Conservation (phyloP, 1,139 yeast genomes). For the Nakaseomyces delphensis region DNA sequence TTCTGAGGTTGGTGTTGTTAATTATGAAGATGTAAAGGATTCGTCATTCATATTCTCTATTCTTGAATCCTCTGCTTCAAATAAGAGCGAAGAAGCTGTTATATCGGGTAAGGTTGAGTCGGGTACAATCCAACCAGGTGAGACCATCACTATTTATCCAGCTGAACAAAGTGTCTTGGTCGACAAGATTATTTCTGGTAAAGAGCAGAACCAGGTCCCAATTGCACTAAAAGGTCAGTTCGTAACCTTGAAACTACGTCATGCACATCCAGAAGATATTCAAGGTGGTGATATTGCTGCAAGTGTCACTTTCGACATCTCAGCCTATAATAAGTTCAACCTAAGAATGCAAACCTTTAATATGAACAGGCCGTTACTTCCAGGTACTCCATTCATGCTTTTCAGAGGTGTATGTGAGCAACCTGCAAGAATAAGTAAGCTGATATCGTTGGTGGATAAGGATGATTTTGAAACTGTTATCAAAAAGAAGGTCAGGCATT, state of each 20-base stretch:
- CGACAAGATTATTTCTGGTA: slow-evolving; percentile 34
- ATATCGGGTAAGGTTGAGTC: slow-evolving; percentile 66
- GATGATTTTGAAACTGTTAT: slow-evolving; percentile 35
- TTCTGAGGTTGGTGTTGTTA: slow-evolving; percentile 23
- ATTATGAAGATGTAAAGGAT: slow-evolving; percentile 26
- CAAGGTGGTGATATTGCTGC: slow-evolving; percentile 70
- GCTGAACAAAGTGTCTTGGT: slow-evolving; percentile 39
- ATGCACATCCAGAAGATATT: slow-evolving; percentile 42
- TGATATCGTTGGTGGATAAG: slow-evolving; percentile 44
- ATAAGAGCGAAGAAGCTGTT: slow-evolving; percentile 22
- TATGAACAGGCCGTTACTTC: slow-evolving; percentile 61
- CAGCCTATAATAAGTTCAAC: slow-evolving; percentile 43
- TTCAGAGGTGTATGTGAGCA: slow-evolving; percentile 75
- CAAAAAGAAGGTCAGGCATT: slow-evolving; percentile 57
- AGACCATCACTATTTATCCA: slow-evolving; percentile 57
- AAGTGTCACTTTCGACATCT: slow-evolving; percentile 40
- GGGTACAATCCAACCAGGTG: slow-evolving; percentile 73
- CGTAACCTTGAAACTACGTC: slow-evolving; percentile 50
- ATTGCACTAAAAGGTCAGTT: slow-evolving; percentile 67
- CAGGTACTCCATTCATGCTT: slow-evolving; percentile 74
- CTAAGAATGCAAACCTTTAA: slow-evolving; percentile 61
- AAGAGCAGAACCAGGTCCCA: slow-evolving; percentile 26
- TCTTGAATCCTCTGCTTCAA: slow-evolving; percentile 32
- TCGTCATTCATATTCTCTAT: slow-evolving; percentile 36
- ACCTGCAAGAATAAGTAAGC: slow-evolving; percentile 59